These are phyloP conservation scores for Ambrosia trifida DNA, from an alignment of 129 eudicot species.

Conservation along the genomic window DNA sequence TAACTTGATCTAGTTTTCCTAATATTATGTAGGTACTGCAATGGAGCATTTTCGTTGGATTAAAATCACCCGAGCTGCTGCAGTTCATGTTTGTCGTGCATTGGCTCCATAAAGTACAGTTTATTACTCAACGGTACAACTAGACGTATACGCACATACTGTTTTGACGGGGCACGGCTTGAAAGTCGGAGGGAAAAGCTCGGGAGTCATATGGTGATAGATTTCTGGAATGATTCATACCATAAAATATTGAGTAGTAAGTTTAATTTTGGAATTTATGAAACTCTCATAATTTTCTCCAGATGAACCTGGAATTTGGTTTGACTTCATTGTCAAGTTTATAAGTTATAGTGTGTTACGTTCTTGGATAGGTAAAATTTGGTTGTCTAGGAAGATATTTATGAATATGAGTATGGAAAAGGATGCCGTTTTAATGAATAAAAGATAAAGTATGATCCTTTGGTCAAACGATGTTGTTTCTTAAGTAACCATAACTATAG, in stretches of 20 bases:
- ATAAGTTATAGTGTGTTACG: neutral
- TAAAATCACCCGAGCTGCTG: slow-evolving; percentile 27
- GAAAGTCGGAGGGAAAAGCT: neutral
- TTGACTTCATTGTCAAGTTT: neutral
- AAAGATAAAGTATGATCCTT: neutral
- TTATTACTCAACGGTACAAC: neutral
- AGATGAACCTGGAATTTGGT: slow-evolving; percentile 16
- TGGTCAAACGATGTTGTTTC: neutral
- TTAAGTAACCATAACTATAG: neutral
- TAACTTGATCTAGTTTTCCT: slow-evolving; percentile 7
- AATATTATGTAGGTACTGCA: slow-evolving; percentile 54
- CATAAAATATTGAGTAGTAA: neutral
- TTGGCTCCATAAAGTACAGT: slow-evolving; percentile 9
- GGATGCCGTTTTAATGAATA: neutral
- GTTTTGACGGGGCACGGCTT: slow-evolving; percentile 11
- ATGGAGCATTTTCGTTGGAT: slow-evolving; percentile 63
- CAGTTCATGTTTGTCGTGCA: neutral
- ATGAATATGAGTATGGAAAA: neutral
- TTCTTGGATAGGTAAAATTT: neutral
- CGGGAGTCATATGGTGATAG: neutral
- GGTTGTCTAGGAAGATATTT: neutral
- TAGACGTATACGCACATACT: slow-evolving; percentile 11
- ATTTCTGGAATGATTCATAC: slow-evolving; percentile 7
- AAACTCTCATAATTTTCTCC: neutral
- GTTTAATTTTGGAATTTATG: neutral